Base-by-base conservation (phyloP, 495 filamentous ascomycete genomes). In the Annulohypoxylon stygium region DNA sequence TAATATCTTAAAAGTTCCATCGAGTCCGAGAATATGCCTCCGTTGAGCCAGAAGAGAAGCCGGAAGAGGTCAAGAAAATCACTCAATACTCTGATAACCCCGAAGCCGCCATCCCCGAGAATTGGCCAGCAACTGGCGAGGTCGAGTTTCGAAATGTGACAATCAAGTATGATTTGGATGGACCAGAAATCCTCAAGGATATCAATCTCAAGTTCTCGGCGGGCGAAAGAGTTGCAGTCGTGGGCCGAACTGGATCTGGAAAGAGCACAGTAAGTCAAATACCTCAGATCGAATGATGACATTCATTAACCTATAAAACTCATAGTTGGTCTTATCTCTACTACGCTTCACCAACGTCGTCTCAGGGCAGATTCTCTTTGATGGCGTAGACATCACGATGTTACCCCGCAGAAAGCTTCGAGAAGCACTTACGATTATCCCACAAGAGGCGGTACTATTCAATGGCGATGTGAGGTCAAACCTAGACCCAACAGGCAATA, bases 171-270 rank as follows among this genome's bases (percentile, higher is more conserved):
- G 81, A 83, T 16, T 16, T 61, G 34, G 83, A 84, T 54, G 81
- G 83, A 0, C 84, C 83, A 1, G 79, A 85, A 45, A 84, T 88
- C 37, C 78, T 90, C 4, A 86, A 84, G 53, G 75, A 83, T 23
- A 79, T 89, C 57, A 84, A 82, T 59, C 83, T 90, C 64, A 80
- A 78, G 48, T 84, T 86, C 16, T 61, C 79, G 7, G 80, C 88
- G 14, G 88, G 88, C 10, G 84, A 89, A 67, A 83, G 84, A 34
- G 80, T 89, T 47, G 88, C 83, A 2, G 78, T 90, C 39, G 84
- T 88, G 7, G 88, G 88, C 16, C 83, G 88, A 18, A 89, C 87
- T 4, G 88, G 88, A 5, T 86, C 86, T 23, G 88, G 88, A n/a
- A 90, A 90, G 73, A 88, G 86, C 60, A 87, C 86, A 41, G 80